Base-by-base conservation (phyloP, 2,329 filamentous ascomycete genomes). In the Fusarium nanum region DNA sequence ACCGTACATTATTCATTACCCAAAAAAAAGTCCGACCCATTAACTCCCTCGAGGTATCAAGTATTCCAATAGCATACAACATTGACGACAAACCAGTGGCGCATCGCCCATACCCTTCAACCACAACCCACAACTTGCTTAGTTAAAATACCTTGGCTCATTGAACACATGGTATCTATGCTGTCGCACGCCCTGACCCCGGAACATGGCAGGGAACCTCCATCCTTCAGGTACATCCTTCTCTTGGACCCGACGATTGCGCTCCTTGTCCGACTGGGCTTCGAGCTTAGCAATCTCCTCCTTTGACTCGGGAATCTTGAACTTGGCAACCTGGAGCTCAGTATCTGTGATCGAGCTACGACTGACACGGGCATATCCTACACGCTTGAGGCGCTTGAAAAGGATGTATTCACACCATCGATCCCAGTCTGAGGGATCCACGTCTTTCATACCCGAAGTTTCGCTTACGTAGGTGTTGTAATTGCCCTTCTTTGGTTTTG, bases 401-500 rank as follows among this genome's bases (percentile, higher is more conserved):
- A 99, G 83, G 71, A 99, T 98, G 81, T 99, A 99, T 83, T 99
- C 95, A 83, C 96, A 99, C 96, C 96, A 99, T 58, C 96, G 86
- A 80, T 99, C 96, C 94, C 94, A 97, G 79, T 99, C 96, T 5
- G 86, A 90, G 0, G 91, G 88, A 76, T 99, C 96, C 52, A 99
- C 96, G 76, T 99, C 96, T 76, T 93, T 90, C 96, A 99, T 99
- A 12, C 94, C 93, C 62, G 92, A 97, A 61, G 84, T 84, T 56
- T 93, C 87, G 60, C 93, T 93, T 25, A 98, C 96, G 75, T 97
- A 98, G 0, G 91, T 97, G 79, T 98, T 95, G 84, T 99, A 99
- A 78, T 99, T 99, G 67, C 96, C 96, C 82, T 97, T 84, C 8
- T 92, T 86, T 0, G 96, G 96, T 79, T 92, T 93, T 23, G 93